Base-by-base conservation (phyloP, 192 early-diverging fungal species). In the Endogone sp. region DNA sequence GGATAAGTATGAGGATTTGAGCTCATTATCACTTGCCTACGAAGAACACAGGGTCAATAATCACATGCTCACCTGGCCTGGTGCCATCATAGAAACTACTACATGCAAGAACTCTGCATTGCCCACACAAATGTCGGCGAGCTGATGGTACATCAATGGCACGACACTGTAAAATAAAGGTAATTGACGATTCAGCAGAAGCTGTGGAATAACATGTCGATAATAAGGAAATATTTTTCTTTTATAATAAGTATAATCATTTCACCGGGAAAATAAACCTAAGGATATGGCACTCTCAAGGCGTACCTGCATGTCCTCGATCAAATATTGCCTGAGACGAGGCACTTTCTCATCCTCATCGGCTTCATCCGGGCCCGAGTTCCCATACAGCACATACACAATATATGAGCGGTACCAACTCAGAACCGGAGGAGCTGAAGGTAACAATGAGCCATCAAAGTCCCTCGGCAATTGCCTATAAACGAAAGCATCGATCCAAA, bases 51-150 rank as follows among this genome's bases (percentile, higher is more conserved):
- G n/a, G n/a, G 6, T 49, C 37, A 56, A 23, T 67, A 20, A 29
- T 3, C 11, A 32, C 49, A 65, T 10, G 58, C 65, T 23, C 54
- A 67, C 65, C 65, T 57, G 58, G 23, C 22, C 22, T 20, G 65
- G 49, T 20, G 29, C 58, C 10, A 67, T 67, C n/a, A 28, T 67
- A 10, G 65, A 44, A 11, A 67, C 37, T 20, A 37, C 21, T 25
- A 67, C 54, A 26, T 56, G 37, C 4, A 67, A n/a, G 49, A 67
- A 67, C 23, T 44, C 54, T 21, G 58, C 65, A 23, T 67, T 22
- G 8, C 65, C 65, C 8, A 67, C 54, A 60, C 32, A 67, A 56
- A 20, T 28, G 54, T 67, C 65, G 9, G 54, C 54, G 20, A 67
- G 37, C 10, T 67, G 25, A 27, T 23, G 28, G 25, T 57, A 24